Evolutionary conservation across 306 rosid genomes (phyloP), one percentile per base, ranked within the genome.

Genomic region (Castanea crenata): DNA sequence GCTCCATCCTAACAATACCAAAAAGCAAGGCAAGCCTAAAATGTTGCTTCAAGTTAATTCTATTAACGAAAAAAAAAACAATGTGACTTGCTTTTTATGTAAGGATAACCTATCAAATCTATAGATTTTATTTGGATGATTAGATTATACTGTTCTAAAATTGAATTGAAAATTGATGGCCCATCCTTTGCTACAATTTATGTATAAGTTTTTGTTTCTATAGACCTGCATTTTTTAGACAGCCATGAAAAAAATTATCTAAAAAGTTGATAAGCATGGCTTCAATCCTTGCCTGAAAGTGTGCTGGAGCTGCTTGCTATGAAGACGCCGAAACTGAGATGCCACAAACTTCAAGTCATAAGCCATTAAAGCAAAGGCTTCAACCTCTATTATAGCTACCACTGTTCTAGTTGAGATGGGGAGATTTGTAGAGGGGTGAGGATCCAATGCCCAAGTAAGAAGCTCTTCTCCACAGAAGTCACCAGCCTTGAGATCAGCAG

Each of bases 391-490:
- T 19, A 82, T 80, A 19, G 97, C 72, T 69, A 85, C 73, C 2
- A 95, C 97, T 5, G 97, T 95, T 78, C 96, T 85, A 1, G 94
- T 90, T 58, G 98, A 95, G 38, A 78, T 83, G 8, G 98, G 99
- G 74, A 95, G 90, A 49, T 82, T 83, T 67, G 93, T 25, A 32
- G 97, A 57, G 67, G 90, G 27, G 51, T 58, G 78, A 21, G 96
- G 92, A 74, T 91, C 96, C 86, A 91, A 83, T 6, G 99, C 99
- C 99, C 97, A 95, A 52, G 95, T 92, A 25, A 95, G 86, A 80
- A 95, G 97, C 88, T 92, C 98, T 76, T 95, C 99, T 44, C 99
- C 99, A 74, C 99, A 95, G 64, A 95, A 95, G 35, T 92, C 97
- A 46, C 99, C 99, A 34, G 96, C 86, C 51, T 87, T 90, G 1